Evolutionary conservation across 2,329 filamentous ascomycete genomes (phyloP).

Genomic region (Colletotrichum sp.): DNA sequence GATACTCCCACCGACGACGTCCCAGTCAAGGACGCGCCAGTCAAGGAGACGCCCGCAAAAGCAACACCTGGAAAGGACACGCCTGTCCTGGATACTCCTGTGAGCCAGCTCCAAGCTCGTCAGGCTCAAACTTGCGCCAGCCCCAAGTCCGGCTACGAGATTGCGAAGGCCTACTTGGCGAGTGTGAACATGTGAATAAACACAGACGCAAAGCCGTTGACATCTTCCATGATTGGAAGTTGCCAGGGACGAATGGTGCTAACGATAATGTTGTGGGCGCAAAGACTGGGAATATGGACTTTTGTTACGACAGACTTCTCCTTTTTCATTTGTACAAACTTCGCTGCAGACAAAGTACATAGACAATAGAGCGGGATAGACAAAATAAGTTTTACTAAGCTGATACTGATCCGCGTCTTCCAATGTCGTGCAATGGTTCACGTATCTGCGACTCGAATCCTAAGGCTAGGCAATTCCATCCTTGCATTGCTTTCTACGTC

Average conservation of each 20-base stretch:
- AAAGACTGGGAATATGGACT: accelerated
- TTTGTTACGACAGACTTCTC: accelerated
- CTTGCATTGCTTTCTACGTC: no score
- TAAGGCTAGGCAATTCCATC: no score
- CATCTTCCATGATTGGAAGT: neutral
- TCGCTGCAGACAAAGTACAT: accelerated
- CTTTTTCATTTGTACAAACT: neutral
- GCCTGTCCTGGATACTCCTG: neutral
- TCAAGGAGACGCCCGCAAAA: neutral
- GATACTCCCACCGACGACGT: neutral
- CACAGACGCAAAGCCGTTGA: accelerated
- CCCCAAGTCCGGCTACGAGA: neutral
- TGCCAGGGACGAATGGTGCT: neutral
- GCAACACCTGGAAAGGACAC: neutral
- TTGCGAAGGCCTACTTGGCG: neutral
- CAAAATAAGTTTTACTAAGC: neutral
- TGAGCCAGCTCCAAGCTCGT: neutral
- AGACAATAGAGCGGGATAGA: neutral
- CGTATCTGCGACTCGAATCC: no score
- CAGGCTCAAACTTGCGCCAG: neutral
- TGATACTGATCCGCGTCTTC: no score
- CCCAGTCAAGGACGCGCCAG: neutral
- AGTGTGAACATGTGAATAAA: neutral
- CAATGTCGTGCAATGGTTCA: neutral
- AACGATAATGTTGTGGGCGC: neutral